Conservation (phyloP, 139 green algal species). For the Asterochloris erici region DNA sequence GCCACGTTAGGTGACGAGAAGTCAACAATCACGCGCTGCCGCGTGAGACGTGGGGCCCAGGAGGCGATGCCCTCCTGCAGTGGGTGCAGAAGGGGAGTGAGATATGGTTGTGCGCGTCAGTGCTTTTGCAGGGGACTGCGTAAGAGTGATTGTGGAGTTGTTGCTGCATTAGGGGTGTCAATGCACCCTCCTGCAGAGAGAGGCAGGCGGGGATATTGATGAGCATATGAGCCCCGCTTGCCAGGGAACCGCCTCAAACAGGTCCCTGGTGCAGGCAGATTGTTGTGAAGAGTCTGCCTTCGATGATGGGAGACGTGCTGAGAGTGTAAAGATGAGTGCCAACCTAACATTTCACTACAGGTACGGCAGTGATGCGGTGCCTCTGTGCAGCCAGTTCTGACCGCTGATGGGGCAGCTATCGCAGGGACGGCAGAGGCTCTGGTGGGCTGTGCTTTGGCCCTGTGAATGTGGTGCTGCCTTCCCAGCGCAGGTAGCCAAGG, state of each 20-base stretch:
- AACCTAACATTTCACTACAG: neutral
- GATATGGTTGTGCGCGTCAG: too few species aligned
- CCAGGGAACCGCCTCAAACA: neutral
- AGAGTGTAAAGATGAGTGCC: neutral
- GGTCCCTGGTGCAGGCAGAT: neutral
- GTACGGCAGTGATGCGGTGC: neutral
- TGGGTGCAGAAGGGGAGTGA: neutral
- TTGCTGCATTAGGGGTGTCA: neutral
- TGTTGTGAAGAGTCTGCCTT: neutral
- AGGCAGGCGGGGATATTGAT: neutral
- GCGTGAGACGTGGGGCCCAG: constrained; percentile 38
- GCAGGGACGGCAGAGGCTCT: neutral
- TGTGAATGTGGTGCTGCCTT: neutral
- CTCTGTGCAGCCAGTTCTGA: neutral
- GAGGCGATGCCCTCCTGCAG: constrained; percentile 22
- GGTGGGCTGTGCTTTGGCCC: neutral
- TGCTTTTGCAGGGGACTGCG: neutral
- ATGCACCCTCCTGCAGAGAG: neutral
- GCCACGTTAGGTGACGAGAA: constrained; percentile 98
- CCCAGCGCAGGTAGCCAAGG: neutral
- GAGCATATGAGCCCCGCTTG: neutral
- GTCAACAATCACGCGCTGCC: constrained; percentile 81
- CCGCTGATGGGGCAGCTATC: neutral
- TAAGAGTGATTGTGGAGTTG: too few species aligned
- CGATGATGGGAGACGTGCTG: neutral